Percentiles rank a stretch among this genome's conserved stretches.
These are phyloP conservation scores for Aspergillus taichungensis DNA, from an alignment of 495 filamentous ascomycete genomes.

Conservation along the genomic window DNA sequence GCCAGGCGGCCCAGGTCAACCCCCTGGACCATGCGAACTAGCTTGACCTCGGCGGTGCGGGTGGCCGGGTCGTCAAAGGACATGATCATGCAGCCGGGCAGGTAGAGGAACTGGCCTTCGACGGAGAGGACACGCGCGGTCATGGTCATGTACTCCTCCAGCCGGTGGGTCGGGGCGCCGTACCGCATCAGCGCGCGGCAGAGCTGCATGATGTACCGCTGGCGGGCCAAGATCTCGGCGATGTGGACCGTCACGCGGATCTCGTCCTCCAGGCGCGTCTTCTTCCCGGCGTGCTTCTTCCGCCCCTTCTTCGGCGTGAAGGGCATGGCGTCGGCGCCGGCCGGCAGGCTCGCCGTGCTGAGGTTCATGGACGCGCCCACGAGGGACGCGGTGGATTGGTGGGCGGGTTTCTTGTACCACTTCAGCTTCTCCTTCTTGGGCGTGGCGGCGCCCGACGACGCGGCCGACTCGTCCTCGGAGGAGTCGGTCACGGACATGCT, in stretches of 20 bases:
- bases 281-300: conserved; percentile 24
- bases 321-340: conserved; percentile 18
- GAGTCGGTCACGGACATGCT: conserved; percentile 31
- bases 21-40: conserved; percentile 68
- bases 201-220: conserved; percentile 78
- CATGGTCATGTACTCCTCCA: conserved; percentile 90
- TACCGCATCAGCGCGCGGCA: conserved; percentile 83
- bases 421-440: conserved; percentile 50
- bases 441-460: conserved; percentile 40
- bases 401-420: conserved; percentile 54
- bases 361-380: conserved; percentile 43
- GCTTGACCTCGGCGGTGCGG: conserved; percentile 87
- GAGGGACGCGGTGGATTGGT: conserved; percentile 35
- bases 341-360: conserved; percentile 26
- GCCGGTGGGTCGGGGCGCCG: conserved; percentile 67
- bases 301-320: conserved; percentile 22
- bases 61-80: conserved; percentile 85
- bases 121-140: conserved; percentile 81
- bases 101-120: conserved; percentile 83
- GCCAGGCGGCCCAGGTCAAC: conserved; percentile 78
- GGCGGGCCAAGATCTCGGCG: conserved; percentile 73
- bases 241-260: conserved; percentile 79
- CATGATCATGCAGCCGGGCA: conserved; percentile 92
- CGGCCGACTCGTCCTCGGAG: conserved; percentile 31
- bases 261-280: conserved; percentile 52